Evolutionary conservation across 2,329 filamentous ascomycete species (phyloP), one percentile per base, ranked within the genome.

Genomic region (Lecanicillium sp.): DNA sequence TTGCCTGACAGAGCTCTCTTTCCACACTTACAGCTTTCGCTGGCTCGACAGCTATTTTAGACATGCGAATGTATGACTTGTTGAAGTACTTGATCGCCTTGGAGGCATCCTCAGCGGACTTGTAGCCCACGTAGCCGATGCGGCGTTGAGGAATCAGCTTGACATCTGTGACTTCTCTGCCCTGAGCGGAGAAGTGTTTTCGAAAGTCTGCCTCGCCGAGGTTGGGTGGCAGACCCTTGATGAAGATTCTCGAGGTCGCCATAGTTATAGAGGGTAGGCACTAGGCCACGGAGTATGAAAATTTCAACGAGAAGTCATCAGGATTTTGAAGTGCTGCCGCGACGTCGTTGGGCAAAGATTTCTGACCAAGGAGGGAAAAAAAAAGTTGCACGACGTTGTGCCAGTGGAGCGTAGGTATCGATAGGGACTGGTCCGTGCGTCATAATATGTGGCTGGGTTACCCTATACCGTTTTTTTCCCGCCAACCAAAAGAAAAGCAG

Each of bases 41-140:
- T 54, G 92, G 67, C 65, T 95, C 89, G 45, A 95, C 92, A 20
- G 73, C 75, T 53, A 98, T 88, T 67, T 83, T 94, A 42, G 89
- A 95, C 85, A 95, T 92, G 51, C 88, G 86, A 53, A 98, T 87
- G 63, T 88, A 98, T 46, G 89, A 83, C 58, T 78, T 86, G 70
- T 98, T 89, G 71, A 95, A 95, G 68, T 95, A 94, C 62, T 85
- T 89, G 58, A 94, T 84, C 32, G 92, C 90, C 55, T 80, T 77
- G 41, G 76, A 70, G 41, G 92, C 92, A 57, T 86, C 83, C 45
- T 90, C 78, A 12, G 83, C 68, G 37, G 77, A 85, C 64, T 85
- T 89, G 71, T 90, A 96, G 46, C 92, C 92, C 43, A 98, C 79
- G 71, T 95, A 98, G 51, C 89, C 92, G 62, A 98, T 95, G 50